Evolutionary conservation across 2,329 filamentous ascomycete genomes (phyloP).

Genomic region (Scleromitrula shiraiana): DNA sequence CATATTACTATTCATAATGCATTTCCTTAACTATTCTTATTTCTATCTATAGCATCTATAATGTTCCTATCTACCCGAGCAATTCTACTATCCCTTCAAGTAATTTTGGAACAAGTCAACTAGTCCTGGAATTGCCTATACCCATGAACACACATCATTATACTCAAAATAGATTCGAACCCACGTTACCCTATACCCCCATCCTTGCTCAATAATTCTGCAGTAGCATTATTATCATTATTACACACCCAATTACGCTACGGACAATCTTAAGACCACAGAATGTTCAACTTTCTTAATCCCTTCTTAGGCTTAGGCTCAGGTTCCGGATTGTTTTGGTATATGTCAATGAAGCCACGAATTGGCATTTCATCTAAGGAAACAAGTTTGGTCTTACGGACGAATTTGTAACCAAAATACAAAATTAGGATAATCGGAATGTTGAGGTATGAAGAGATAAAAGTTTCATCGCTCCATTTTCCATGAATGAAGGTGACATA

Average conservation of each 20-base stretch:
- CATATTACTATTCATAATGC: too few species aligned
- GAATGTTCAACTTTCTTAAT: slow-evolving; percentile 29
- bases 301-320: slow-evolving; percentile 23
- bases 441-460: slow-evolving; percentile 54
- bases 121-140: too few species aligned
- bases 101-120: too few species aligned
- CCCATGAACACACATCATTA: neutral
- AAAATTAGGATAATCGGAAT: slow-evolving; percentile 34
- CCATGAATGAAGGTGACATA: slow-evolving; percentile 55
- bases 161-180: neutral
- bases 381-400: slow-evolving; percentile 39
- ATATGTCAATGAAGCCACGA: slow-evolving; percentile 32
- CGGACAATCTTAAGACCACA: slow-evolving; percentile 24
- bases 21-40: too few species aligned
- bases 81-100: too few species aligned
- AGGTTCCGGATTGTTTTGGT: slow-evolving; percentile 30
- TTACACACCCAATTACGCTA: neutral
- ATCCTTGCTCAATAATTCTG: neutral
- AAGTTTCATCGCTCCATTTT: slow-evolving; percentile 48
- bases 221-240: neutral
- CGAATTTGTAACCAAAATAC: slow-evolving; percentile 45
- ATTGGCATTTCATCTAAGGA: slow-evolving; percentile 33
- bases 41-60: too few species aligned
- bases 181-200: neutral
- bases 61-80: too few species aligned